phyloP scores from a whole-genome alignment of 495 filamentous ascomycete genomes.

The Penicillium lagena region DNA sequence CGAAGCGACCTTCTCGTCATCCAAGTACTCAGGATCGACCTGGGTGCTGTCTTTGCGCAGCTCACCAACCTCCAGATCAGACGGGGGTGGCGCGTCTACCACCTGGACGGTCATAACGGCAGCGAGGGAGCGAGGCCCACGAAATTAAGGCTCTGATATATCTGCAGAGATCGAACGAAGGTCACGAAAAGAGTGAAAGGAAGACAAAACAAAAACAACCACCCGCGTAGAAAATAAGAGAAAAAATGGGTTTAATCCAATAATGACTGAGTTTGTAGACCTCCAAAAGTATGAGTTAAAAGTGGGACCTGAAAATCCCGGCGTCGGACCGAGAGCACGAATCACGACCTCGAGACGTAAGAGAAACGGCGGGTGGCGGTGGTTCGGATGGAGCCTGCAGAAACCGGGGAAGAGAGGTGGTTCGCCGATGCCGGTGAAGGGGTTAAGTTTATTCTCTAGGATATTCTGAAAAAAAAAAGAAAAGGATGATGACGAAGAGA shows the following conservation, averaged over 20 bases:
- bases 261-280: too few relatives aligned
- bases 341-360: not conserved
- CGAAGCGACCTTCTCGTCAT: conserved; percentile 12
- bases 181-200: too few relatives aligned
- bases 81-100: not conserved
- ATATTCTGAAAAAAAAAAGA: too few relatives aligned
- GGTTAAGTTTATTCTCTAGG: not conserved
- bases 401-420: not conserved
- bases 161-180: too few relatives aligned
- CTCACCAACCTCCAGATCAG: not conserved
- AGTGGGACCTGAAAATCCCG: not conserved
- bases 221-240: too few relatives aligned
- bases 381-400: not conserved
- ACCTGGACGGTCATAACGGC: too few relatives aligned
- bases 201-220: too few relatives aligned
- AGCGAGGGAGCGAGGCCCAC: too few relatives aligned
- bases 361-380: not conserved
- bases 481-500: too few relatives aligned
- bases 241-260: too few relatives aligned
- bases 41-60: conserved; percentile 5
- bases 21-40: conserved; percentile 1
- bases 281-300: not conserved
- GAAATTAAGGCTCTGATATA: too few relatives aligned
- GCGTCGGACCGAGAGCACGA: not conserved
- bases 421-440: not conserved